Evolutionary conservation across 202 grass and related monocot species (phyloP).

Genomic region (Panicum hallii): DNA sequence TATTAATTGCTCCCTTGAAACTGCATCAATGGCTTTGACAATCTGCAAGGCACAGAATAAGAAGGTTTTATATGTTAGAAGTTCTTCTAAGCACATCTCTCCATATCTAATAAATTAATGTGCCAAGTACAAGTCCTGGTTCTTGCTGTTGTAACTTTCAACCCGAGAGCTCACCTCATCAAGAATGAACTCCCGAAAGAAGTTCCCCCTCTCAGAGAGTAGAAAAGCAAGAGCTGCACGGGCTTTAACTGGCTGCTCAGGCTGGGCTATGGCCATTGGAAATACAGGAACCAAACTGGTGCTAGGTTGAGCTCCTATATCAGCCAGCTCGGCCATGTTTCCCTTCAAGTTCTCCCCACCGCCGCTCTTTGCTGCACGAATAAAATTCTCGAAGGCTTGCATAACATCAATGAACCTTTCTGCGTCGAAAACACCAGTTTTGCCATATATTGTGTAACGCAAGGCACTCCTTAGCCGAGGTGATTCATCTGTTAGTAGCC

Average conservation of each 20-base stretch:
- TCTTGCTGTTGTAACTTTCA: background rate
- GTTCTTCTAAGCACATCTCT: background rate
- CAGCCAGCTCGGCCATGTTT: constrained; percentile 87
- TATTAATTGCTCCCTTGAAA: constrained; percentile 91
- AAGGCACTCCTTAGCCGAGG: constrained; percentile 83
- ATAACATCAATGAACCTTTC: constrained; percentile 99
- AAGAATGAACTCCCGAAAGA: constrained; percentile 97
- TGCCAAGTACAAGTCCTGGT: background rate
- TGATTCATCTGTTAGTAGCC: constrained; percentile 95
- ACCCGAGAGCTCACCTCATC: constrained; percentile 72
- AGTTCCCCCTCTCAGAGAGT: constrained; percentile 88
- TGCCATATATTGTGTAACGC: constrained; percentile 96
- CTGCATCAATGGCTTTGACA: constrained; percentile 96
- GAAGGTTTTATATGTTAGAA: background rate
- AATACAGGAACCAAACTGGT: constrained; percentile 77
- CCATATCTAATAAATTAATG: background rate
- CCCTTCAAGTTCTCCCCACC: constrained; percentile 89
- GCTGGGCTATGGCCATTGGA: constrained; percentile 57
- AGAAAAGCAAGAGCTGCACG: constrained; percentile 85
- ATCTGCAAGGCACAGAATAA: constrained; percentile 54
- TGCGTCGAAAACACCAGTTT: constrained; percentile 86
- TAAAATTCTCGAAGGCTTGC: constrained; percentile 99
- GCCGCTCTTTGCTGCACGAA: constrained; percentile 88
- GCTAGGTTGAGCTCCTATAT: constrained; percentile 69
- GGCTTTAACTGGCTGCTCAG: constrained; percentile 68